These are phyloP conservation scores for Erigeron philadelphicus DNA, from an alignment of 140 eudicot genomes.

Conservation along the genomic window DNA sequence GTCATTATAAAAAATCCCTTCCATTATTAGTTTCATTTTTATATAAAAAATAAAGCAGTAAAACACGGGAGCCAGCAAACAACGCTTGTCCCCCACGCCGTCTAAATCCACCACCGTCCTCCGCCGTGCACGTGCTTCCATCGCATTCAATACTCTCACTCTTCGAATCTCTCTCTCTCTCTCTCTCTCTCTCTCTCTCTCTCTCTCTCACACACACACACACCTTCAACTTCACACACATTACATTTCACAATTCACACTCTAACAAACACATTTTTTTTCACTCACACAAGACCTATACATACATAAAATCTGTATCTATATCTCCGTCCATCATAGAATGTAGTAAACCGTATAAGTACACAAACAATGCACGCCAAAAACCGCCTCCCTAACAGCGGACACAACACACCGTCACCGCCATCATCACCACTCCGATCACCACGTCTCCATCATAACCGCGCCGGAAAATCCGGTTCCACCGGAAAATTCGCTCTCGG, in stretches of 20 bases:
- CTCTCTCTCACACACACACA: neutral
- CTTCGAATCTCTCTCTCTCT: conserved; percentile 32
- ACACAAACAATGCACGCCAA: conserved; percentile 55
- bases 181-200: conserved; percentile 3
- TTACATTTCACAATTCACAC: conserved; percentile 22
- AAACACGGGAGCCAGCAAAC: too few relatives aligned
- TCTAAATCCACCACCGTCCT: conserved; percentile 27
- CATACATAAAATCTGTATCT: neutral
- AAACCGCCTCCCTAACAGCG: conserved; percentile 76
- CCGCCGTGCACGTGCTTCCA: conserved; percentile 38
- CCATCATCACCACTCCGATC: conserved; percentile 68
- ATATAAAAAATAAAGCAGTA: too few relatives aligned
- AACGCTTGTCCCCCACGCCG: neutral
- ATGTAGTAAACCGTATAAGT: conserved; percentile 16
- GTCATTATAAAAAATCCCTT: too few relatives aligned
- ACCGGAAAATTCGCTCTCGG: conserved; percentile 29
- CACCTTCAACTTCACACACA: conserved; percentile 15
- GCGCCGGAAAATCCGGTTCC: conserved; percentile 30
- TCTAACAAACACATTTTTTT: neutral
- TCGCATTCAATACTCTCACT: conserved; percentile 33
- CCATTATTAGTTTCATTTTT: too few relatives aligned
- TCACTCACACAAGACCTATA: neutral
- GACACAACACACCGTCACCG: conserved; percentile 71
- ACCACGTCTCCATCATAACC: conserved; percentile 60
- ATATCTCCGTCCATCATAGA: conserved; percentile 1